Percentiles rank a stretch among this genome's conserved stretches.
These are phyloP conservation scores for Claviceps africana DNA, from an alignment of 2,329 filamentous ascomycete genomes.

Conservation along the genomic window DNA sequence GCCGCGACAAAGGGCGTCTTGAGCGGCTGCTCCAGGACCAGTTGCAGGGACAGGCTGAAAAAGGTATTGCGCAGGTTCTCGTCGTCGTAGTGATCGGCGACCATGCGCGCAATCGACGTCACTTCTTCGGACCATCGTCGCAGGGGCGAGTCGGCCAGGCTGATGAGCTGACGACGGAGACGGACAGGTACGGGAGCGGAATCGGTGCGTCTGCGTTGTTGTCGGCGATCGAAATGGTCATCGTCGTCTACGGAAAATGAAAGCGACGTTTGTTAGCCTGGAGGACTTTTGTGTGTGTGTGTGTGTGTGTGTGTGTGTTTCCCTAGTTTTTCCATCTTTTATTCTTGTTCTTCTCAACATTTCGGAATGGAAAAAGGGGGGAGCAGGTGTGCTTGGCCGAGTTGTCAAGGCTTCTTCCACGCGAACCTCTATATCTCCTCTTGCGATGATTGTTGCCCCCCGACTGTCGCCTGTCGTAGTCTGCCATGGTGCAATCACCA, in stretches of 20 bases:
- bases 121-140: slow-evolving; percentile 70
- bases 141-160: slow-evolving; percentile 69
- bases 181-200: slow-evolving; percentile 53
- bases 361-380: not conserved
- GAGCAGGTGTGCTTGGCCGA: not conserved
- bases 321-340: not conserved
- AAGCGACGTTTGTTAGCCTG: slow-evolving; percentile 1
- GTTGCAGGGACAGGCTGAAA: slow-evolving; percentile 57
- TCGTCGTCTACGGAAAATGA: slow-evolving; percentile 42
- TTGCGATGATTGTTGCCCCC: slow-evolving; percentile 53
- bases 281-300: too few species aligned
- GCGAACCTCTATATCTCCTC: slow-evolving; percentile 62
- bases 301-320: not conserved
- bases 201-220: slow-evolving; percentile 60
- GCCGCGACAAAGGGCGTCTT: slow-evolving; percentile 94
- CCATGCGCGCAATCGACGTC: slow-evolving; percentile 56
- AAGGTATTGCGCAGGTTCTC: slow-evolving; percentile 62
- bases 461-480: slow-evolving; percentile 41
- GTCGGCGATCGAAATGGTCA: slow-evolving; percentile 61
- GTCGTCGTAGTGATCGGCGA: slow-evolving; percentile 77
- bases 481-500: slow-evolving; percentile 27
- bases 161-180: slow-evolving; percentile 64
- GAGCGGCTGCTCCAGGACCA: slow-evolving; percentile 81
- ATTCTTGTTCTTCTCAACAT: not conserved
- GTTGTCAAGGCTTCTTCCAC: not conserved